These are phyloP conservation scores for Trichoderma guizhouense DNA, from an alignment of 2,329 filamentous ascomycete species.

Conservation along the genomic window DNA sequence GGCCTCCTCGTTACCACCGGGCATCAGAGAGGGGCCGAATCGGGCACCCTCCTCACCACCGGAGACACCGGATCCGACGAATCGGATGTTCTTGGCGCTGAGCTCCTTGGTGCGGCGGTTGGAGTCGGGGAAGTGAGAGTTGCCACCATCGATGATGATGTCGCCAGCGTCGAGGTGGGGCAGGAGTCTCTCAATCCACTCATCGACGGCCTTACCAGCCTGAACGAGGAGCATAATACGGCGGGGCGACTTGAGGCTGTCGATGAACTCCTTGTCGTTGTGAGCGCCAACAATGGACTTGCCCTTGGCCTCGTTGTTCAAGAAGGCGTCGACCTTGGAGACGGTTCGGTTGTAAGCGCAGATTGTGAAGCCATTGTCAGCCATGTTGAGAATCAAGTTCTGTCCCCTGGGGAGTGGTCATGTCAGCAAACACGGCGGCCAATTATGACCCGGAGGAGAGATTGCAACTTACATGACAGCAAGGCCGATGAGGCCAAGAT, in stretches of 20 bases:
- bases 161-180: constrained; percentile 80
- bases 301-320: constrained; percentile 88
- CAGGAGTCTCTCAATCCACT: constrained; percentile 96
- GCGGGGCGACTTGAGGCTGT: constrained; percentile 95
- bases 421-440: constrained; percentile 20
- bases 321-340: constrained; percentile 93
- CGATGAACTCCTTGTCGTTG: constrained; percentile 88
- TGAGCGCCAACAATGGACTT: constrained; percentile 94
- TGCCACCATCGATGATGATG: constrained; percentile 97
- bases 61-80: constrained; percentile 95
- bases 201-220: constrained; percentile 95
- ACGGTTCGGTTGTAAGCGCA: constrained; percentile 98
- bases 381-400: constrained; percentile 87
- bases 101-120: constrained; percentile 96
- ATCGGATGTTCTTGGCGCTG: constrained; percentile 80
- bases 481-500: constrained; percentile 90
- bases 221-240: constrained; percentile 98
- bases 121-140: constrained; percentile 98
- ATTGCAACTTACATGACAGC: constrained; percentile 70
- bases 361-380: constrained; percentile 91
- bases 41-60: constrained; percentile 99
- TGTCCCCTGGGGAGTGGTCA: constrained; percentile 52
- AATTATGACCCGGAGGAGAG: constrained; percentile 17
- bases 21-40: constrained; percentile 97
- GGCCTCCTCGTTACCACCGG: constrained; percentile 95